These are phyloP conservation scores for Neurospora intermedia DNA, from an alignment of 495 filamentous ascomycete species.

Conservation along the genomic window DNA sequence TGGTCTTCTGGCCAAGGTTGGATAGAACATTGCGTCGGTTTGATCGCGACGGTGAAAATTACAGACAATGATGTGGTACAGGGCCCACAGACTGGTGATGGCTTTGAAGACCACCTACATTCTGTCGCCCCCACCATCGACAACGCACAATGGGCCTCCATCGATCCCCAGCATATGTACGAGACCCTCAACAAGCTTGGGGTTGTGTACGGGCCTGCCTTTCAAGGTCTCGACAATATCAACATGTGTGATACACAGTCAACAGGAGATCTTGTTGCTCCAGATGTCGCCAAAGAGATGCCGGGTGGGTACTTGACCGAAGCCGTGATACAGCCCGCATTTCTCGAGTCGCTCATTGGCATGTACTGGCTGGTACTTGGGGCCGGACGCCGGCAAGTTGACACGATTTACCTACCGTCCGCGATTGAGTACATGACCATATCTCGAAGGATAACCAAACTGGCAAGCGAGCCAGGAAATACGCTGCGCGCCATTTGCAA, in stretches of 20 bases:
- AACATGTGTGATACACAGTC: constrained; percentile 25
- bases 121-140: constrained; percentile 18
- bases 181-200: constrained; percentile 28
- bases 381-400: constrained; percentile 19
- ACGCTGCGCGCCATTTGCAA: constrained; percentile 26
- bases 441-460: constrained; percentile 17
- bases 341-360: constrained; percentile 42
- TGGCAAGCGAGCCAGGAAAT: constrained; percentile 19
- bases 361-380: constrained; percentile 33
- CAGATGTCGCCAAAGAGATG: constrained; percentile 43
- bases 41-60: constrained; percentile 24
- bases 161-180: constrained; percentile 25
- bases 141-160: constrained; percentile 8
- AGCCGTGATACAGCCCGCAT: constrained; percentile 39
- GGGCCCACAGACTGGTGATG: constrained; percentile 16
- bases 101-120: constrained; percentile 16
- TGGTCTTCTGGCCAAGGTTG: constrained; percentile 34
- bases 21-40: constrained; percentile 37
- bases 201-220: constrained; percentile 33
- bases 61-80: constrained; percentile 29
- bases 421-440: constrained; percentile 28
- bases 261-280: constrained; percentile 33
- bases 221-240: constrained; percentile 35
- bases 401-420: constrained; percentile 34
- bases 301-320: constrained; percentile 35